Evolutionary conservation across 2,329 filamentous ascomycete species (phyloP), one percentile per base, ranked within the genome.

Genomic region (Aaosphaeria pasadenensis): DNA sequence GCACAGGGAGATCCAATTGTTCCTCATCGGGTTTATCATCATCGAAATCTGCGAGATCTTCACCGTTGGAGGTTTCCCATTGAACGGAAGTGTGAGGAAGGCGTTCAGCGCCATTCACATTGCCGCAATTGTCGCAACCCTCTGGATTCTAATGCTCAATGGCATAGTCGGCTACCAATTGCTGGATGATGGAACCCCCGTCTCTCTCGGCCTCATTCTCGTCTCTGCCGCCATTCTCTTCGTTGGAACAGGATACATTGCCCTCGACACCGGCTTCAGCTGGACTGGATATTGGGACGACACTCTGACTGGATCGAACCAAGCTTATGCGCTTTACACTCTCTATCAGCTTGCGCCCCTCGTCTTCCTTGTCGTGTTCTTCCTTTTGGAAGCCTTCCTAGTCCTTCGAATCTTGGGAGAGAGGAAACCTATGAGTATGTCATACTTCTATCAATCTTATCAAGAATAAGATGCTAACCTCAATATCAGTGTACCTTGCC

Each of bases 31-130:
- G 44, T 99, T 90, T 70, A 87, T 95, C 48, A 73, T 97, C 49
- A 85, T 97, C 52, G 85, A 88, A 61, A 88, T 99, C 62, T 96
- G 91, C 73, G 94, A 97, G 71, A 96, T 99, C 63, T 96, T 99
- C 74, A 91, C 91, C 0, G 85, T 97, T 33, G 94, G 94, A 58
- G 88, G 86, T 30, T 92, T 99, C 62, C 91, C 92, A 3, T 74
- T 96, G 17, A 76, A 82, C 57, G 74, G 78, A 45, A 82, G 74
- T 43, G 87, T 89, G 49, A 84, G 91, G 67, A 80, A 88, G 88
- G 89, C 82, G 6, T 99, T 99, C 67, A 89, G 88, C 11, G 91
- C 88, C 32, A 86, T 94, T 36, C 94, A 99, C 69, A 83, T 99
- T 49, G 94, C 89, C 51, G 83, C 91, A 55, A 95, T 99, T 49